Conservation (phyloP, 2,329 filamentous ascomycete species). For the Pseudohalonectria lignicola region DNA sequence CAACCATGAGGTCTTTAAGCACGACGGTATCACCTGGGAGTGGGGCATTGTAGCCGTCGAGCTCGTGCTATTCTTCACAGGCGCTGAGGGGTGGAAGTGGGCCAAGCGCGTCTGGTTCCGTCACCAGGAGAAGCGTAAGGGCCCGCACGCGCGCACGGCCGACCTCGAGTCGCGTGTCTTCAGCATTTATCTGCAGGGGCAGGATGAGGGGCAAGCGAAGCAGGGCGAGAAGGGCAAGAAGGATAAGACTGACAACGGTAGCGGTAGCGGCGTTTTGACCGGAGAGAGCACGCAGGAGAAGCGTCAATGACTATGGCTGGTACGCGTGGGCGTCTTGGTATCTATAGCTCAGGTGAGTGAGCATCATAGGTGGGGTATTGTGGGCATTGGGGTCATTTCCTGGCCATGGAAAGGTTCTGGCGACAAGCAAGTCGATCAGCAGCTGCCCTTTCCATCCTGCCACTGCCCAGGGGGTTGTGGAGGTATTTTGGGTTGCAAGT, state of each 20-base stretch:
- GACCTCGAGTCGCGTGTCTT: constrained; percentile 4
- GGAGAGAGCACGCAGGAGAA: constrained; percentile 1
- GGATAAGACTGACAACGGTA: not conserved
- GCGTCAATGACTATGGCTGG: constrained; percentile 1
- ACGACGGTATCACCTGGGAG: constrained; percentile 39
- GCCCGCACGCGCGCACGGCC: not conserved
- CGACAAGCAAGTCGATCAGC: no score
- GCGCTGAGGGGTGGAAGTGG: constrained; percentile 39
- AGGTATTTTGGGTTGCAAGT: no score
- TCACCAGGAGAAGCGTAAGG: not conserved
- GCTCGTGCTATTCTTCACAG: constrained; percentile 33
- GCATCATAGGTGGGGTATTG: not conserved
- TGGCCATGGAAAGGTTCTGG: no score
- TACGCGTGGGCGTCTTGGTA: not conserved
- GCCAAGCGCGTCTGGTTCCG: constrained; percentile 23
- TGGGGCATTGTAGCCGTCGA: constrained; percentile 37
- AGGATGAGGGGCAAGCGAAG: not conserved
- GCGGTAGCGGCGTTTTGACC: no score
- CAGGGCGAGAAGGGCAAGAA: not conserved
- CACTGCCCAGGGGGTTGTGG: no score
- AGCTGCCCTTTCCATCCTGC: no score
- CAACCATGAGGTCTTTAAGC: constrained; percentile 37
- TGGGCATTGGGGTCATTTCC: not conserved
- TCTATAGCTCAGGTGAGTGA: not conserved
- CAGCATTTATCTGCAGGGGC: not conserved